A percentile compares a stretch with the other conserved stretches of the same genome.
Conservation (phyloP, 1,284 basidiomycete species). For the Cutaneotrichosporon sp. region DNA sequence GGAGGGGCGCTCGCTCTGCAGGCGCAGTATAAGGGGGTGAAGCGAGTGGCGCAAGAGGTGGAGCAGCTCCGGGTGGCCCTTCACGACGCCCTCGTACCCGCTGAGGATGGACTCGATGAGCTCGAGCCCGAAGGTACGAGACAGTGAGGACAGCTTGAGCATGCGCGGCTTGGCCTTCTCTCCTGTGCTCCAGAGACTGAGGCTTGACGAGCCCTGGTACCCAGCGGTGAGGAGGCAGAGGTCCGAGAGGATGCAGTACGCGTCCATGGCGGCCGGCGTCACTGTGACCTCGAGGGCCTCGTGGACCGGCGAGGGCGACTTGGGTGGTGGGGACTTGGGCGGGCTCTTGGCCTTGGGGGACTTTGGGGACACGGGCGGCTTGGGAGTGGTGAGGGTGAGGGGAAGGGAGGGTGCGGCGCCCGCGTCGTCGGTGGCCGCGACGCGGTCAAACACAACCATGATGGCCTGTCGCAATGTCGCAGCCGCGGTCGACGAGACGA, state of each 20-base stretch:
- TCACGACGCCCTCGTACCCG: constrained; percentile 87
- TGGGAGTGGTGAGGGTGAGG: background rate
- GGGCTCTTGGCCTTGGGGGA: constrained; percentile 4
- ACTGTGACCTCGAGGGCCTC: constrained; percentile 48
- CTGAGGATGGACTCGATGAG: constrained; percentile 95
- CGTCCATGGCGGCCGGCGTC: constrained; percentile 79
- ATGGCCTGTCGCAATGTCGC: constrained; percentile 94
- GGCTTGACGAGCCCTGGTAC: constrained; percentile 23
- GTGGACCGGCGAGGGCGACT: background rate
- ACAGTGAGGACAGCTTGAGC: constrained; percentile 78
- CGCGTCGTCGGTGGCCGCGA: constrained; percentile 48
- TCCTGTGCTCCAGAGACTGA: constrained; percentile 36
- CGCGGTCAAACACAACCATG: constrained; percentile 97
- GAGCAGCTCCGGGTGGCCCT: constrained; percentile 80
- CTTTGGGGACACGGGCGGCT: background rate
- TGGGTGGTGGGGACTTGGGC: constrained; percentile 8
- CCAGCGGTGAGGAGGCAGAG: constrained; percentile 71
- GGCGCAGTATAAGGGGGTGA: constrained; percentile 83
- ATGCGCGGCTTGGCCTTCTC: constrained; percentile 73
- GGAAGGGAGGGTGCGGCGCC: background rate
- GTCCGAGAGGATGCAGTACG: constrained; percentile 86
- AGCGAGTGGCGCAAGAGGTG: constrained; percentile 83
- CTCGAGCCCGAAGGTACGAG: constrained; percentile 92
- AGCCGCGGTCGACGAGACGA: constrained; percentile 95
- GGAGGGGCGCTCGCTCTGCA: constrained; percentile 74